A percentile compares a stretch with the other conserved stretches of the same genome.
Conservation (phyloP, 2,329 filamentous ascomycete genomes). For the Verruconis gallopava region DNA sequence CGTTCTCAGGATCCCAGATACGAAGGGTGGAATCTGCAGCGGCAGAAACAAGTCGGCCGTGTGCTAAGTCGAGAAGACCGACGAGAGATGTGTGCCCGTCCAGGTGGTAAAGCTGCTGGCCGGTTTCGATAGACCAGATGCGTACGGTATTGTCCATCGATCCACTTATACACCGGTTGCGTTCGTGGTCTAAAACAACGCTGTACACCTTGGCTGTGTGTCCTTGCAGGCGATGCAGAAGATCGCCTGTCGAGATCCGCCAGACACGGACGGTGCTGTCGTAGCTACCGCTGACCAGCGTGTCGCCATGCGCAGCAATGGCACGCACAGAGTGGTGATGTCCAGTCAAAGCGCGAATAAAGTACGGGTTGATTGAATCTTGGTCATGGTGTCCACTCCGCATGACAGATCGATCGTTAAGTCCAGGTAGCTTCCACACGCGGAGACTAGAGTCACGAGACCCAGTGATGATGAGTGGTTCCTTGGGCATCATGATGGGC, state of each 20-base stretch:
- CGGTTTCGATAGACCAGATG: slow-evolving; percentile 88
- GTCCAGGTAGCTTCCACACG: slow-evolving; percentile 84
- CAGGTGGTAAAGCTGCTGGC: slow-evolving; percentile 72
- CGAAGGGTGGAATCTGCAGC: slow-evolving; percentile 89
- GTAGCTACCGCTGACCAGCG: slow-evolving; percentile 93
- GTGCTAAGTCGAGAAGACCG: slow-evolving; percentile 76
- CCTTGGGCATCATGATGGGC: slow-evolving; percentile 78
- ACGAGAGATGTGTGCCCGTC: slow-evolving; percentile 90
- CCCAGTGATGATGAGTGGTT: slow-evolving; percentile 92
- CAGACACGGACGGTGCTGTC: slow-evolving; percentile 91
- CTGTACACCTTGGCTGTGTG: slow-evolving; percentile 94
- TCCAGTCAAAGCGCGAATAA: slow-evolving; percentile 72
- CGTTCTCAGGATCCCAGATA: slow-evolving; percentile 93
- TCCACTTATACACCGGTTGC: slow-evolving; percentile 91
- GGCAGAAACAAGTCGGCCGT: slow-evolving; percentile 83
- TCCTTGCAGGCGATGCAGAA: slow-evolving; percentile 69
- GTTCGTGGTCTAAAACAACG: slow-evolving; percentile 81
- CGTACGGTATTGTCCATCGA: slow-evolving; percentile 98
- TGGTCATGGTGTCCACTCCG: slow-evolving; percentile 62
- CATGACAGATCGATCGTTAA: slow-evolving; percentile 63
- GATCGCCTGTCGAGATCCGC: slow-evolving; percentile 92
- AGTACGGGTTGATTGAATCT: slow-evolving; percentile 77
- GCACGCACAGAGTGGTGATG: slow-evolving; percentile 91
- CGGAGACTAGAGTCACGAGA: slow-evolving; percentile 88
- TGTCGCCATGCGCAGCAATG: slow-evolving; percentile 89